These are phyloP conservation scores for Erysiphe pulchra DNA, from an alignment of 2,329 filamentous ascomycete genomes.

Conservation along the genomic window DNA sequence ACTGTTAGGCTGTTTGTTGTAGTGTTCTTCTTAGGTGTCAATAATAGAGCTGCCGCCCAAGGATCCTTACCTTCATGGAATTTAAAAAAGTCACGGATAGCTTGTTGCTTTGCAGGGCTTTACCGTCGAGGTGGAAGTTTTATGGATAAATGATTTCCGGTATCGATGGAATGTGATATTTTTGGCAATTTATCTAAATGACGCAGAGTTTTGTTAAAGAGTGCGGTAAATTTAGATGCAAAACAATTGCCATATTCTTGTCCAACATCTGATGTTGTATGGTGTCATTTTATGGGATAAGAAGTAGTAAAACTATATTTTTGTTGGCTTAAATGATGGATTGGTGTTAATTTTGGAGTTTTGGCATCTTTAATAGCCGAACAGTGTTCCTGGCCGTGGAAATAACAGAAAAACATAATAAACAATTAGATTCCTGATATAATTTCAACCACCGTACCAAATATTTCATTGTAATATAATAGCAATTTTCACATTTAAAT, in stretches of 20 bases:
- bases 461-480: too few species aligned
- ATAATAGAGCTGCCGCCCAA: not conserved
- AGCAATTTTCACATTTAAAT: too few species aligned
- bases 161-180: not conserved
- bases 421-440: too few species aligned
- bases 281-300: not conserved
- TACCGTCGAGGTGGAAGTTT: not conserved
- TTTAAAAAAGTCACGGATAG: not conserved
- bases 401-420: too few species aligned
- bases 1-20: not conserved
- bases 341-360: too few species aligned
- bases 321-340: too few species aligned
- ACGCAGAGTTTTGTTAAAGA: not conserved
- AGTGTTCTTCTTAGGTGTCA: not conserved
- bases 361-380: too few species aligned
- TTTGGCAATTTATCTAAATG: not conserved
- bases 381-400: too few species aligned
- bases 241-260: not conserved
- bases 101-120: not conserved
- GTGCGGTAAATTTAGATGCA: not conserved
- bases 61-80: not conserved
- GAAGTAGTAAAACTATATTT: too few species aligned
- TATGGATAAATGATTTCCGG: not conserved
- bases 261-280: not conserved
- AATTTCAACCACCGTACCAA: too few species aligned